Evolutionary conservation across 2,329 filamentous ascomycete genomes (phyloP).

Genomic region (Cordyceps fumosorosea): DNA sequence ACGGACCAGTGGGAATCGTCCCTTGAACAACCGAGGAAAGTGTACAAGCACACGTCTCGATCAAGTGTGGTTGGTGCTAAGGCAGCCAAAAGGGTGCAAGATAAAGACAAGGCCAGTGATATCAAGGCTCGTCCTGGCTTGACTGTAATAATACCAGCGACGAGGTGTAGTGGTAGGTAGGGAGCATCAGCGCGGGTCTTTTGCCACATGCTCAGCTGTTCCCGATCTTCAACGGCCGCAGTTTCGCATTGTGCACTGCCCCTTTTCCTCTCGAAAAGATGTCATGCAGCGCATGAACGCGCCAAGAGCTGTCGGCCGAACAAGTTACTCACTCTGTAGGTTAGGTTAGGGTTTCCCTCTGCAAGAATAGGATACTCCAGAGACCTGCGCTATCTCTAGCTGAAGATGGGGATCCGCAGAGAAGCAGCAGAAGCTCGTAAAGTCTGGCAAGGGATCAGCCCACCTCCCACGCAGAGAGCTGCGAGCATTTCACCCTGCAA

Average conservation of each 20-base stretch:
- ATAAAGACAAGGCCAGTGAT: no score
- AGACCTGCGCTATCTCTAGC: no score
- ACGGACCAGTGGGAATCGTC: no score
- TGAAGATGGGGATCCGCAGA: not conserved
- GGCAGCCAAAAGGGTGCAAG: no score
- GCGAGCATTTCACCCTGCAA: constrained; percentile 1
- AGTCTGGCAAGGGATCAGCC: not conserved
- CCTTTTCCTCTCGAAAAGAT: not conserved
- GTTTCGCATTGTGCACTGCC: not conserved
- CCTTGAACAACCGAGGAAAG: no score
- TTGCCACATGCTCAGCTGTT: not conserved
- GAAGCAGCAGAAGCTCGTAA: not conserved
- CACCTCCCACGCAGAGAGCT: not conserved
- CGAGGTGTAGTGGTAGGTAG: no score
- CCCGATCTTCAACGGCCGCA: not conserved
- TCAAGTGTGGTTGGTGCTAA: no score
- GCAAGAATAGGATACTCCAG: no score
- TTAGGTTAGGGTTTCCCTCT: no score
- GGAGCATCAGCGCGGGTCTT: not conserved
- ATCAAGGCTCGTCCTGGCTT: not conserved
- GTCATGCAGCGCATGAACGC: not conserved
- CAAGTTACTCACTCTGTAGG: no score
- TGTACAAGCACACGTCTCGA: no score
- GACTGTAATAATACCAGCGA: no score
- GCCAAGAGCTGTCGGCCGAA: not conserved